phyloP scores from a whole-genome alignment of 2,329 filamentous ascomycete species.

The Arthrobotrys megalospora region DNA sequence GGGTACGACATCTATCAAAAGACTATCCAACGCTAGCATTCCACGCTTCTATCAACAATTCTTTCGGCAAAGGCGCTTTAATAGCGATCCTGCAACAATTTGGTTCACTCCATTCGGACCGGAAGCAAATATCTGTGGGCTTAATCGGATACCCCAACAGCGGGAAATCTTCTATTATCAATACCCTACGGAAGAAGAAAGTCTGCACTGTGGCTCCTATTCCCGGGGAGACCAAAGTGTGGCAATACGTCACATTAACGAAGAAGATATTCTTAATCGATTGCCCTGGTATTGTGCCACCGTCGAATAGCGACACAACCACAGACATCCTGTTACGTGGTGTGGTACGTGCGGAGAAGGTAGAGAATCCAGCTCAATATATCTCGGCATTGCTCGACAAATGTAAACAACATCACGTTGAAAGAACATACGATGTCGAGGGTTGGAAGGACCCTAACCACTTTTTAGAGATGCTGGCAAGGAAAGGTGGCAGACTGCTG shows the following conservation, averaged over 20 bases:
- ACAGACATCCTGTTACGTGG: constrained; percentile 91
- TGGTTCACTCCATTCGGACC: constrained; percentile 86
- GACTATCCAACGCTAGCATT: constrained; percentile 96
- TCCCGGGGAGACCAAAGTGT: constrained; percentile 96
- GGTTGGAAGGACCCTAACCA: constrained; percentile 82
- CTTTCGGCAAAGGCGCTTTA: constrained; percentile 94
- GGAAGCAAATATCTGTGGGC: constrained; percentile 95
- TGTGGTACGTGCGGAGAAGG: constrained; percentile 94
- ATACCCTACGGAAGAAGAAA: constrained; percentile 93
- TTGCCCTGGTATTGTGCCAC: constrained; percentile 95
- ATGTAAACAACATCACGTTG: constrained; percentile 88
- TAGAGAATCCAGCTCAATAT: constrained; percentile 96
- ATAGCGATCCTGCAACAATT: constrained; percentile 95
- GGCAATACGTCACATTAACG: constrained; percentile 98
- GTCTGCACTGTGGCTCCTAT: constrained; percentile 95
- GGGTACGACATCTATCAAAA: constrained; percentile 89
- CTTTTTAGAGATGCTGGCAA: constrained; percentile 87
- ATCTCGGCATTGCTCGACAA: constrained; percentile 84
- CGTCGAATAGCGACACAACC: constrained; percentile 84
- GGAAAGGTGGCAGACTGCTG: constrained; percentile 87
- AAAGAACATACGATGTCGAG: constrained; percentile 91
- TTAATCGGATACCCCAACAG: constrained; percentile 93
- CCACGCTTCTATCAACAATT: constrained; percentile 93
- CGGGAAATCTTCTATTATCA: constrained; percentile 97
- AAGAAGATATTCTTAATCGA: constrained; percentile 96